Conservation (phyloP, 2,329 filamentous ascomycete species). For the Exophiala calicioides region DNA sequence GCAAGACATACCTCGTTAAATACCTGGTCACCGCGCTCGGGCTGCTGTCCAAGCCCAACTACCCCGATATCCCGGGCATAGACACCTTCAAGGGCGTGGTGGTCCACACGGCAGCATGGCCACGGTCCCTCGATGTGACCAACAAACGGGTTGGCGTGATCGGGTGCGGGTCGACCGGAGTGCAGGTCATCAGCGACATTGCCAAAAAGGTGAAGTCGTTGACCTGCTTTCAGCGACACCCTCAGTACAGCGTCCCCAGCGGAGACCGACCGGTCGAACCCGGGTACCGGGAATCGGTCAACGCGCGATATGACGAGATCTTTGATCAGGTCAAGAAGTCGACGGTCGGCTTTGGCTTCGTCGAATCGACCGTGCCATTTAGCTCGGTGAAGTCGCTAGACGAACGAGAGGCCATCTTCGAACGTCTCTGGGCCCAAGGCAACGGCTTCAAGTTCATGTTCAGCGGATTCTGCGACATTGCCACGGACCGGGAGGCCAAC, state of each 20-base stretch:
- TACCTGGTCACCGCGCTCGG: constrained; percentile 45
- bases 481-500: constrained; percentile 41
- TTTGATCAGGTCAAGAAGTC: constrained; percentile 34
- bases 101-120: constrained; percentile 47
- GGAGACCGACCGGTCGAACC: constrained; percentile 14
- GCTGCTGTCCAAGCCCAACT: constrained; percentile 41
- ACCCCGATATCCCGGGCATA: constrained; percentile 41
- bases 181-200: constrained; percentile 32
- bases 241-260: constrained; percentile 27
- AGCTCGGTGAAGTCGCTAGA: constrained; percentile 11
- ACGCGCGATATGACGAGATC: constrained; percentile 39
- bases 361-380: constrained; percentile 29
- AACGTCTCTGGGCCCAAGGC: constrained; percentile 37
- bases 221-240: constrained; percentile 39
- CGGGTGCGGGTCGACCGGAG: too few species aligned
- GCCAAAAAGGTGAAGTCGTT: constrained; percentile 35
- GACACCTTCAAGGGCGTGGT: constrained; percentile 43
- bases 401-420: constrained; percentile 32
- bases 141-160: too few species aligned
- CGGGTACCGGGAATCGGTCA: constrained; percentile 29
- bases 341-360: constrained; percentile 28
- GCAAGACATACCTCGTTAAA: constrained; percentile 36
- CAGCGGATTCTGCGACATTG: constrained; percentile 40
- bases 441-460: constrained; percentile 43
- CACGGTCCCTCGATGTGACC: constrained; percentile 25